Evolutionary conservation across 768 basidiomycete genomes (phyloP).

Genomic region (Phanerochaete sordida): DNA sequence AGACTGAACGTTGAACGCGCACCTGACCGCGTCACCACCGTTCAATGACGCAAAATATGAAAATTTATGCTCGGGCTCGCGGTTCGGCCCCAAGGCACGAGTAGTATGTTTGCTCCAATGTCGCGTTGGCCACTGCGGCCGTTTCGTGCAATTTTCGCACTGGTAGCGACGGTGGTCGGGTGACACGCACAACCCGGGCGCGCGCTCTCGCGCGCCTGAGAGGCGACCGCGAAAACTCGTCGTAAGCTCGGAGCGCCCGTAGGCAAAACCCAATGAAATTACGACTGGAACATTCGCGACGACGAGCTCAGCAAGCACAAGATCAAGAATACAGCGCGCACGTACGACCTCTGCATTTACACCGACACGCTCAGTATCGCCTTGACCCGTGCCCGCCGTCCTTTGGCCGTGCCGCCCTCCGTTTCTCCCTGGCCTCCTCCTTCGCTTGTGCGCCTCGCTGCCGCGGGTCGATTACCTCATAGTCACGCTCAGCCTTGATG

Average conservation of each 20-base stretch:
- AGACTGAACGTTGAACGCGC: background rate
- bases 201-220: background rate
- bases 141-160: background rate
- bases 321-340: background rate
- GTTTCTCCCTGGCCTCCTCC: conserved; percentile 76
- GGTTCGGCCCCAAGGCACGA: background rate
- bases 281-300: background rate
- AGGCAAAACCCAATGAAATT: background rate
- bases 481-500: conserved; percentile 76
- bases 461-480: conserved; percentile 87
- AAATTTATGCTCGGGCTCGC: background rate
- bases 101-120: background rate
- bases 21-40: background rate
- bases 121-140: background rate
- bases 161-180: background rate
- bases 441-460: conserved; percentile 67
- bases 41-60: background rate
- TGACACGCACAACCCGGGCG: background rate
- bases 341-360: background rate
- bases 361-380: conserved; percentile 1
- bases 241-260: background rate
- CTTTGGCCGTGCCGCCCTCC: conserved; percentile 29
- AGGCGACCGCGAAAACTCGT: background rate
- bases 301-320: background rate
- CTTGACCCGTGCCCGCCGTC: conserved; percentile 25